A percentile compares a stretch with the other conserved stretches of the same genome.
Evolutionary conservation across 495 filamentous ascomycete genomes (phyloP).

Genomic region (Lepidopterella palustris): DNA sequence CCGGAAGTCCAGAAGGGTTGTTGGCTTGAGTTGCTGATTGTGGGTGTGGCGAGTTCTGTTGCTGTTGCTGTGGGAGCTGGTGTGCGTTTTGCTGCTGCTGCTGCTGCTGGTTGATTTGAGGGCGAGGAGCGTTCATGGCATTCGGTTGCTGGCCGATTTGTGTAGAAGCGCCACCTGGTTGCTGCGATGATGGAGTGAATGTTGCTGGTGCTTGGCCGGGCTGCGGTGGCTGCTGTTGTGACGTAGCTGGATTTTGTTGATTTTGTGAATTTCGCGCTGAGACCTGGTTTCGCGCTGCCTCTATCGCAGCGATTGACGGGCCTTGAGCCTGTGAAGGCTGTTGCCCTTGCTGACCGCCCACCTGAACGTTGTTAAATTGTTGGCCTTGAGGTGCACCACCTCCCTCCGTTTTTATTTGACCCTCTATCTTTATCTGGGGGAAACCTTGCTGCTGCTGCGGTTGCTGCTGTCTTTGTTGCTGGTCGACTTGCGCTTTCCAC

Average conservation of each 20-base stretch:
- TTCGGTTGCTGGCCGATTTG: slow-evolving; percentile 19
- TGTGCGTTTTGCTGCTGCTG: slow-evolving; percentile 3
- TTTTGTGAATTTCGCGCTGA: neutral
- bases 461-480: slow-evolving; percentile 22
- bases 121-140: slow-evolving; percentile 15
- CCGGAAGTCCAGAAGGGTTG: slow-evolving; percentile 45
- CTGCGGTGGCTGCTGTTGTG: neutral
- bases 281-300: neutral
- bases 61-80: slow-evolving; percentile 3
- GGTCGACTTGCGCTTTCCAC: slow-evolving; percentile 12
- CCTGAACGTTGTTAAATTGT: slow-evolving; percentile 13
- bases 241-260: neutral
- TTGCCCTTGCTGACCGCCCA: slow-evolving; percentile 5
- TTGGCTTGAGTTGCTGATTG: slow-evolving; percentile 26
- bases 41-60: slow-evolving; percentile 39
- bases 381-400: slow-evolving; percentile 3
- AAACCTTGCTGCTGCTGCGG: slow-evolving; percentile 9
- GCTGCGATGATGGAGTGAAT: slow-evolving; percentile 1
- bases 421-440: slow-evolving; percentile 12
- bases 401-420: slow-evolving; percentile 21
- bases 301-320: neutral
- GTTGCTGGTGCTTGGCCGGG: neutral
- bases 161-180: neutral
- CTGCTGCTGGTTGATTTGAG: slow-evolving; percentile 28
- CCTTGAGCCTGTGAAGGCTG: neutral